These are phyloP conservation scores for Daphne laureola DNA, from an alignment of 441 rosid species.

Conservation along the genomic window DNA sequence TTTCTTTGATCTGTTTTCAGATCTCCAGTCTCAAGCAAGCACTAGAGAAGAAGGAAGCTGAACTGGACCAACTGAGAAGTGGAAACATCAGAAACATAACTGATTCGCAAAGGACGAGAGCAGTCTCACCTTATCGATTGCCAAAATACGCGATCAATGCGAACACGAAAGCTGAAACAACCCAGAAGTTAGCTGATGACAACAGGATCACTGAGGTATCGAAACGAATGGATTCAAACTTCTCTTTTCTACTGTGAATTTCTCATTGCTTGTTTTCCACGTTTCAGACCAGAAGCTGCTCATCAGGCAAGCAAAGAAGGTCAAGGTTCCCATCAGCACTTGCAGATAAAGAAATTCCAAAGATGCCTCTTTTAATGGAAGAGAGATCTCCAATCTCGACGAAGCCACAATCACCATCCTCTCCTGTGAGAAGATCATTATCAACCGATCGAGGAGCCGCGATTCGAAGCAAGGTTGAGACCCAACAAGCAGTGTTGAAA, in stretches of 20 bases:
- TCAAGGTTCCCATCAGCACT: slow-evolving; percentile 61
- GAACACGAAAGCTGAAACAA: slow-evolving; percentile 43
- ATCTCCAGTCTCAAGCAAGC: slow-evolving; percentile 64
- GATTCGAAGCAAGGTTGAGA: slow-evolving; percentile 50
- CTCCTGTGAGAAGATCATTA: slow-evolving; percentile 67
- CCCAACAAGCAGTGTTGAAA: slow-evolving; percentile 47
- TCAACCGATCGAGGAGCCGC: slow-evolving; percentile 77
- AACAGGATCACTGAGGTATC: slow-evolving; percentile 51
- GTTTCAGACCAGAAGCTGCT: slow-evolving; percentile 73
- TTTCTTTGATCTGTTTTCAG: slow-evolving; percentile 24
- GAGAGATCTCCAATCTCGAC: slow-evolving; percentile 31
- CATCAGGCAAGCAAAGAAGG: slow-evolving; percentile 84
- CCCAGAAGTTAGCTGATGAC: slow-evolving; percentile 44
- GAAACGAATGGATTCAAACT: not conserved
- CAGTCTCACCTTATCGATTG: slow-evolving; percentile 80
- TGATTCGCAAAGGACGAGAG: slow-evolving; percentile 64
- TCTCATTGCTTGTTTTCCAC: not conserved
- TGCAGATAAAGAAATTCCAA: slow-evolving; percentile 54
- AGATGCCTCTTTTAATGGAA: slow-evolving; percentile 39
- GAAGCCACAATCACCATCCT: slow-evolving; percentile 64
- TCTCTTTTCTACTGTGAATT: not conserved
- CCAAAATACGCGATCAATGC: slow-evolving; percentile 41
- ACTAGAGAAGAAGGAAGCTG: slow-evolving; percentile 81
- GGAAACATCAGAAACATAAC: slow-evolving; percentile 29
- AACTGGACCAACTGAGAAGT: slow-evolving; percentile 59